These are phyloP conservation scores for Aspergillus candidus DNA, from an alignment of 2,329 filamentous ascomycete species.

Conservation along the genomic window DNA sequence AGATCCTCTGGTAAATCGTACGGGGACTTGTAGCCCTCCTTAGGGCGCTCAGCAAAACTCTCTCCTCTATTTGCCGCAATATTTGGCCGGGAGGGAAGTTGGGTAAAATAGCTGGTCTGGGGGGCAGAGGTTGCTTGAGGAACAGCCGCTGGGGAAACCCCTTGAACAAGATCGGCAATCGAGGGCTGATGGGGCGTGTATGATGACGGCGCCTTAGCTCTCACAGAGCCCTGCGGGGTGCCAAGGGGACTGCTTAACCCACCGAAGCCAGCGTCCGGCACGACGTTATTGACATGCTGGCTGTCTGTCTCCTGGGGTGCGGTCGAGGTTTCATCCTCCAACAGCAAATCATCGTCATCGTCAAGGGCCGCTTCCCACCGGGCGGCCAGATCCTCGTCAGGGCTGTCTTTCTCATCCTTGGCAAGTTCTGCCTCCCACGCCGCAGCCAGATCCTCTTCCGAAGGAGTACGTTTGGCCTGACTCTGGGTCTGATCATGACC, in stretches of 20 bases:
- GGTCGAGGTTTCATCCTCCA: conserved; percentile 51
- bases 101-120: conserved; percentile 22
- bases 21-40: conserved; percentile 86
- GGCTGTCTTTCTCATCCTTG: conserved; percentile 44
- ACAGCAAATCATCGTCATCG: conserved; percentile 77
- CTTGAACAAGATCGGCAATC: conserved; percentile 42
- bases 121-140: conserved; percentile 11
- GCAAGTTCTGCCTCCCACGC: conserved; percentile 74
- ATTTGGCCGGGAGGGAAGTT: conserved; percentile 19
- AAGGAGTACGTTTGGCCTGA: conserved; percentile 13
- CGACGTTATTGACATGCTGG: conserved; percentile 19
- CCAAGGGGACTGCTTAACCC: conserved; percentile 23
- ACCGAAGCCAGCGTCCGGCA: conserved; percentile 6
- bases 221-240: conserved; percentile 18
- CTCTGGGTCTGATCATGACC: too few relatives aligned
- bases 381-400: conserved; percentile 65
- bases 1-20: conserved; percentile 94
- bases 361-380: conserved; percentile 49
- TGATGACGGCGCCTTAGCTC: conserved; percentile 25
- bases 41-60: conserved; percentile 86
- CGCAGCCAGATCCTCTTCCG: conserved; percentile 62
- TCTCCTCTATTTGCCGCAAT: conserved; percentile 51
- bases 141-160: conserved; percentile 22
- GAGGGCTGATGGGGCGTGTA: conserved; percentile 50
- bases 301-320: conserved; percentile 15